Conservation (phyloP, 164 flowering plant species). For the Piper betle region DNA sequence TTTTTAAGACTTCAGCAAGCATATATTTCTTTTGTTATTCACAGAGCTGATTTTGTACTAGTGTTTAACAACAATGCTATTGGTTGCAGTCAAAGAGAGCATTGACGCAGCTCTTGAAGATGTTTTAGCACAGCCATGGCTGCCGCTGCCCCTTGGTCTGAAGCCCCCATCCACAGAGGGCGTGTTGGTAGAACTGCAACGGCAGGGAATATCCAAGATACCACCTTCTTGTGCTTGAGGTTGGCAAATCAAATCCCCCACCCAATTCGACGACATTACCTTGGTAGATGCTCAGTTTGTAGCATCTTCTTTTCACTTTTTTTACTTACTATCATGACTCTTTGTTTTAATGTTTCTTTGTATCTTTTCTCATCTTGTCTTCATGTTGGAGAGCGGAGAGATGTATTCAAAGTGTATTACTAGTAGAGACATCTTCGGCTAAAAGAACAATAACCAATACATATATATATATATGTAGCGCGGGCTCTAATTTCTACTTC, state of each 20-base stretch:
- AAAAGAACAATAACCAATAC: too few relatives aligned
- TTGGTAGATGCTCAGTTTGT: conserved; percentile 2
- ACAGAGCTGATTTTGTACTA: too few relatives aligned
- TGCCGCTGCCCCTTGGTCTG: conserved; percentile 94
- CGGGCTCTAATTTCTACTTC: background rate
- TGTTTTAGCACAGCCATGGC: conserved; percentile 77
- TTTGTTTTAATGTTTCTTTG: too few relatives aligned
- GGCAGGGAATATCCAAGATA: conserved; percentile 65
- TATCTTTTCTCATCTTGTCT: background rate
- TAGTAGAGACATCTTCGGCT: background rate
- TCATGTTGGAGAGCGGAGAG: background rate
- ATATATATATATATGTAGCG: too few relatives aligned
- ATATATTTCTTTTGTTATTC: too few relatives aligned
- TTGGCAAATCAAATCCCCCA: background rate
- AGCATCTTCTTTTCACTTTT: background rate
- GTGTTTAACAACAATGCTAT: too few relatives aligned
- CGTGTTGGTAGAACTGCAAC: conserved; percentile 65
- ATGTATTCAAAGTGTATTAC: background rate
- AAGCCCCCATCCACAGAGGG: conserved; percentile 75
- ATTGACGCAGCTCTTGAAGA: conserved; percentile 84
- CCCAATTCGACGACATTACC: conserved; percentile 38
- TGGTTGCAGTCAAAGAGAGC: conserved; percentile 74
- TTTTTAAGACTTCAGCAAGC: too few relatives aligned
- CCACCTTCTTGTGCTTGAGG: conserved; percentile 42
- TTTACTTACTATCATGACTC: too few relatives aligned